Base-by-base conservation (phyloP, 768 basidiomycete genomes). In the Mycena albidolilacea region DNA sequence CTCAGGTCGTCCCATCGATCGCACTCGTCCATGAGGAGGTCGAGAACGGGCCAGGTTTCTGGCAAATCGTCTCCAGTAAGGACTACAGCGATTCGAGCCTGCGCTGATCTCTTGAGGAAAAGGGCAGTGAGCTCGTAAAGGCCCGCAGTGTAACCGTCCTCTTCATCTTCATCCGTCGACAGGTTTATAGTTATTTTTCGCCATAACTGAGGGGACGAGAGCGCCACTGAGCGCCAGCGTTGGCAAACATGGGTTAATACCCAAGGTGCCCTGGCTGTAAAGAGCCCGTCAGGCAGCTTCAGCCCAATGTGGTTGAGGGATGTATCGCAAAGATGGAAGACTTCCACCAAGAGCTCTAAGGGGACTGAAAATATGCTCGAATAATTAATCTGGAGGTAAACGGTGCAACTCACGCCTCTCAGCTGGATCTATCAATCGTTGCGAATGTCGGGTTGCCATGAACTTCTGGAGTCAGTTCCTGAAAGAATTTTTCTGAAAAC, bases 1-100 rank as follows among this genome's bases (percentile, higher is more conserved):
- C 38, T 65, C 21, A 71, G 30, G 19, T 59, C 63, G 6, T 71
- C 58, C 70, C 70, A 71, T n/a, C 70, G 70, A 5, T 71, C 64
- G n/a, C 44, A 65, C 7, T 48, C 7, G 14, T 10, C n/a, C 35
- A 65, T 65, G 30, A 71, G 46, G 46, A 46, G 46, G 11, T 65
- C 39, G 17, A 71, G 44, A 38, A 71, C 35, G 1, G 57, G 70
- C n/a, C 19, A 10, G 7, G 46, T 57, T 38, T 39, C 37, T 4
- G n/a, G 30, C 1, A 19, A 6, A 5, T 59, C 4, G 12, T 35
- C 21, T 14, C 64, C 64, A 11, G 23, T 21, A 11, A 71, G 17
- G 21, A 17, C 4, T 12, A 71, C 35, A 11, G 64, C 37, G 43
- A 71, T 65, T 7, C 15, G 58, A 59, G 46, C 65, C 21, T 35